These are phyloP conservation scores for Leptographium galeiforme DNA, from an alignment of 2,329 filamentous ascomycete genomes.

Conservation along the genomic window DNA sequence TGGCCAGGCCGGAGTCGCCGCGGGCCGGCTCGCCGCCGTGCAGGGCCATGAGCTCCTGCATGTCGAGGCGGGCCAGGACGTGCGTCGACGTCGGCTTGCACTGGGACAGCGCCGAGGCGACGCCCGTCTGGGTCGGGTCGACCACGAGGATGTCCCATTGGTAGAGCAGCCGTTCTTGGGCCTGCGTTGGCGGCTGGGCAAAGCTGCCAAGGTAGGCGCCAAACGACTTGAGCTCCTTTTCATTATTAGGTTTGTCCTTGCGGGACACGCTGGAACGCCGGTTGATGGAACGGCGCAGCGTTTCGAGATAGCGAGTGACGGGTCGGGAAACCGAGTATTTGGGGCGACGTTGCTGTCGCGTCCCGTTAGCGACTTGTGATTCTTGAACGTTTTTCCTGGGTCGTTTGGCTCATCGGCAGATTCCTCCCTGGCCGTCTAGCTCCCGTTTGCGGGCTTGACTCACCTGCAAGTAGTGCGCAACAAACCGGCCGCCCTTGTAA, in stretches of 20 bases:
- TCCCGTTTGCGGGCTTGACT: neutral
- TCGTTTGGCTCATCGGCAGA: too few species aligned
- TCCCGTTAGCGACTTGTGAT: neutral
- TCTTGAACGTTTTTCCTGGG: too few species aligned
- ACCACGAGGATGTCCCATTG: slow-evolving; percentile 30
- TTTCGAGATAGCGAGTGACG: neutral
- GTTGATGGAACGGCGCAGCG: neutral
- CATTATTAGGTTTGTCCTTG: neutral
- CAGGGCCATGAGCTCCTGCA: slow-evolving; percentile 4
- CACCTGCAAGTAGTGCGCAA: neutral
- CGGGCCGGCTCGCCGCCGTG: neutral
- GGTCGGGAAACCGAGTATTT: neutral
- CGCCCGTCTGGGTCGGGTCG: slow-evolving; percentile 24
- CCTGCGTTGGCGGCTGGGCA: slow-evolving; percentile 16
- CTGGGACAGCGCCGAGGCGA: slow-evolving; percentile 18
- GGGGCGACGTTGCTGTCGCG: neutral
- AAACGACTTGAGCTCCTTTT: slow-evolving; percentile 18
- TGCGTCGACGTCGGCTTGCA: neutral
- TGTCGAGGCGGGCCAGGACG: slow-evolving; percentile 2
- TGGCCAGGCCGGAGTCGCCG: neutral
- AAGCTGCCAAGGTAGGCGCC: slow-evolving; percentile 29
- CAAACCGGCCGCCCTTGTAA: neutral
- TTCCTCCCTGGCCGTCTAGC: too few species aligned
- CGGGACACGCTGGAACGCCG: neutral
- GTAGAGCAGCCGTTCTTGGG: slow-evolving; percentile 21